A percentile compares a stretch with the other conserved stretches of the same genome.
Evolutionary conservation across 805 yeast genomes (phyloP).

Genomic region (Yueomyces sp.): DNA sequence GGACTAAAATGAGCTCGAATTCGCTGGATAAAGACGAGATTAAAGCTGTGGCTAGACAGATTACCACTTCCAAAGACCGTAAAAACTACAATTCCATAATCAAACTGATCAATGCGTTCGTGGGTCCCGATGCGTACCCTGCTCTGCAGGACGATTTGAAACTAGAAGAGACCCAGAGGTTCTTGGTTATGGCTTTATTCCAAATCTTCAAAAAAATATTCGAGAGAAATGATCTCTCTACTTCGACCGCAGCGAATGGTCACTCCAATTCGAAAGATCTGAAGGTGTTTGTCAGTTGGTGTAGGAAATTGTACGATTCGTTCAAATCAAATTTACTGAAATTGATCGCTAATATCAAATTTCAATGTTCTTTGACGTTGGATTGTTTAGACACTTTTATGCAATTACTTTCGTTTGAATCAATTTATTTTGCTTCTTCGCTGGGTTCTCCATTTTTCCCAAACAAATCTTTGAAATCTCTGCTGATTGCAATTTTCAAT

Average conservation of each 20-base stretch:
- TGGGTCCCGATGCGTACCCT: slow-evolving; percentile 2
- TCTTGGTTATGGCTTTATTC: slow-evolving; percentile 18
- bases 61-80: slow-evolving; percentile 16
- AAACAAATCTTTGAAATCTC: slow-evolving; percentile 32
- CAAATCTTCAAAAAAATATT: slow-evolving; percentile 23
- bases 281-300: slow-evolving; percentile 42
- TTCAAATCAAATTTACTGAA: slow-evolving; percentile 34
- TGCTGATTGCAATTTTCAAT: slow-evolving; percentile 26
- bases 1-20: no score
- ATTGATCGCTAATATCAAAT: slow-evolving; percentile 27
- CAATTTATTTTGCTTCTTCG: slow-evolving; percentile 36
- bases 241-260: slow-evolving; percentile 10
- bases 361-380: slow-evolving; percentile 34
- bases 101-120: slow-evolving; percentile 15
- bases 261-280: slow-evolving; percentile 2
- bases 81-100: slow-evolving; percentile 21
- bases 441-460: slow-evolving; percentile 52
- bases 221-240: slow-evolving; percentile 18
- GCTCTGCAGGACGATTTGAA: slow-evolving; percentile 3
- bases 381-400: slow-evolving; percentile 43
- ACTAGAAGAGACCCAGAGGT: slow-evolving; percentile 15
- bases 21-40: slow-evolving; percentile 11
- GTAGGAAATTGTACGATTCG: slow-evolving; percentile 40
- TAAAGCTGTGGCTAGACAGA: slow-evolving; percentile 16
- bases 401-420: slow-evolving; percentile 45